Evolutionary conservation across 495 filamentous ascomycete species (phyloP).

Genomic region (Monascus purpureus): DNA sequence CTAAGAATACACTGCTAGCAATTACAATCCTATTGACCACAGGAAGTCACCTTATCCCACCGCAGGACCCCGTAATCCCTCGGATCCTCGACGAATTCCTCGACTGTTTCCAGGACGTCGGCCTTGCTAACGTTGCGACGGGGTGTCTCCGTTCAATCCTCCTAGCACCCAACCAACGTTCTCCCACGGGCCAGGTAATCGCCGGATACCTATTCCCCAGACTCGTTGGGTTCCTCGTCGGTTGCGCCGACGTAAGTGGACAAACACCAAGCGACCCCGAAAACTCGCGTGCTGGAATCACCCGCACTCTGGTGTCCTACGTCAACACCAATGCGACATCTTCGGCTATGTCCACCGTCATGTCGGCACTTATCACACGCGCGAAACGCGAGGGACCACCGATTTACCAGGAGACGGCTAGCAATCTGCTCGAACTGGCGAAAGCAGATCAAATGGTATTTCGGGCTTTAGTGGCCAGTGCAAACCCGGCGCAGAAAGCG

Average conservation of each 20-base stretch:
- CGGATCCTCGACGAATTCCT: slow-evolving; percentile 62
- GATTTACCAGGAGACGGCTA: slow-evolving; percentile 55
- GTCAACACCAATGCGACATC: slow-evolving; percentile 40
- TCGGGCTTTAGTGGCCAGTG: slow-evolving; percentile 53
- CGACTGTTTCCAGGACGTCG: slow-evolving; percentile 68
- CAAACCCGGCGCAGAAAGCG: slow-evolving; percentile 55
- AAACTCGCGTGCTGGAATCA: slow-evolving; percentile 49
- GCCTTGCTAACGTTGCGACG: slow-evolving; percentile 72
- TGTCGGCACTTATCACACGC: slow-evolving; percentile 66
- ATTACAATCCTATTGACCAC: slow-evolving; percentile 80
- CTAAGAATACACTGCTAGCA: slow-evolving; percentile 83
- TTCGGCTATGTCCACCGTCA: slow-evolving; percentile 54
- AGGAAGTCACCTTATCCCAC: slow-evolving; percentile 54
- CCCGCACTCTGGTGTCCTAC: slow-evolving; percentile 60
- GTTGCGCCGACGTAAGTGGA: slow-evolving; percentile 38
- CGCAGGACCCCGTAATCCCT: slow-evolving; percentile 55
- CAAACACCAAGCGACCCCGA: slow-evolving; percentile 55
- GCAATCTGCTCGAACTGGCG: slow-evolving; percentile 67
- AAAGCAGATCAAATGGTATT: slow-evolving; percentile 59
- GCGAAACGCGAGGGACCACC: slow-evolving; percentile 38
- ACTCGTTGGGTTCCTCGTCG: slow-evolving; percentile 59
- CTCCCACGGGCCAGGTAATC: slow-evolving; percentile 56
- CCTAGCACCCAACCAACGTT: slow-evolving; percentile 47
- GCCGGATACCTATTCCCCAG: slow-evolving; percentile 61
- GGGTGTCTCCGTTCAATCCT: slow-evolving; percentile 79